Evolutionary conservation across 768 basidiomycete species (phyloP).

Genomic region (Lentinula raphanica): DNA sequence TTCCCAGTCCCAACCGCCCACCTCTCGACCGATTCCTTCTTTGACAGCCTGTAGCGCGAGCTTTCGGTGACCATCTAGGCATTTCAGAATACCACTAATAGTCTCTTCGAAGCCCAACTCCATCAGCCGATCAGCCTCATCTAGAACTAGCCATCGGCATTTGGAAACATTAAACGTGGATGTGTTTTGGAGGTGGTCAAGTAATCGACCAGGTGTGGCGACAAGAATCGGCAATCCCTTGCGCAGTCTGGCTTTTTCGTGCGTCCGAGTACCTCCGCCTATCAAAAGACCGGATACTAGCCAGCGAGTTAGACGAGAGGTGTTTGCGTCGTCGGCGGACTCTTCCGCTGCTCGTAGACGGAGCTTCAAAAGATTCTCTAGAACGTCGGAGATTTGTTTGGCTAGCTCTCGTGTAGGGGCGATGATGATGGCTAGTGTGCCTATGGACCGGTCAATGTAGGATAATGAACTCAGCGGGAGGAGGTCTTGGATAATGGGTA

Average conservation of each 20-base stretch:
- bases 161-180: slow-evolving; percentile 89
- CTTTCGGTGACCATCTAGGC: slow-evolving; percentile 76
- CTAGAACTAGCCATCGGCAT: slow-evolving; percentile 92
- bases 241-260: slow-evolving; percentile 92
- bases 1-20: slow-evolving; percentile 85
- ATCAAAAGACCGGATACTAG: slow-evolving; percentile 89
- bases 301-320: slow-evolving; percentile 71
- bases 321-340: slow-evolving; percentile 39
- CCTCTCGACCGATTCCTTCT: slow-evolving; percentile 64
- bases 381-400: slow-evolving; percentile 94
- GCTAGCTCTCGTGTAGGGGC: slow-evolving; percentile 95
- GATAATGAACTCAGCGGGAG: slow-evolving; percentile 85
- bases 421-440: slow-evolving; percentile 90
- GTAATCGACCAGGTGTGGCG: slow-evolving; percentile 88
- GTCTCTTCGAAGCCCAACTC: slow-evolving; percentile 98
- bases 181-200: slow-evolving; percentile 96
- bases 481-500: slow-evolving; percentile 93
- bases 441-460: slow-evolving; percentile 91
- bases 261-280: slow-evolving; percentile 89
- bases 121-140: slow-evolving; percentile 97
- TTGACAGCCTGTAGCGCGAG: slow-evolving; percentile 65
- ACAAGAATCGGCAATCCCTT: slow-evolving; percentile 96
- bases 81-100: slow-evolving; percentile 82
- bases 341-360: slow-evolving; percentile 60
- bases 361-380: slow-evolving; percentile 74